Percentiles rank a stretch among this genome's conserved stretches.
phyloP scores from a whole-genome alignment of 768 basidiomycete genomes.

The Termitomyces sp. region DNA sequence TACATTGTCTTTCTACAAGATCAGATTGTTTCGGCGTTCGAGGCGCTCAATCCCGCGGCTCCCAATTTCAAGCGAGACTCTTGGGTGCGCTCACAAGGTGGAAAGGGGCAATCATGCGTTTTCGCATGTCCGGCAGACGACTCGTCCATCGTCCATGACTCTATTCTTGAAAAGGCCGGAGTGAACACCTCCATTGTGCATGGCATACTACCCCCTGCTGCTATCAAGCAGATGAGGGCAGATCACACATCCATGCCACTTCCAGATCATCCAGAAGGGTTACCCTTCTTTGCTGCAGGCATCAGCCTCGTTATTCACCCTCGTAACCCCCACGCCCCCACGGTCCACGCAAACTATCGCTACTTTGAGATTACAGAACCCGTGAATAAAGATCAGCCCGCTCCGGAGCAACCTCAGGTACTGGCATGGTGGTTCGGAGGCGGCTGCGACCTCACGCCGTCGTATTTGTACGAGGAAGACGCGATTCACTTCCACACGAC shows the following conservation, averaged over 20 bases:
- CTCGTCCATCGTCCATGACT: slow-evolving; percentile 20
- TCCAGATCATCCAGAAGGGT: slow-evolving; percentile 49
- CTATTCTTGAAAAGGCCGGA: slow-evolving; percentile 90
- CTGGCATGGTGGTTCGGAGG: slow-evolving; percentile 99
- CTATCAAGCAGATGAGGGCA: slow-evolving; percentile 91
- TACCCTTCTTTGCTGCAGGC: slow-evolving; percentile 93
- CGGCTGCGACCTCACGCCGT: slow-evolving; percentile 90
- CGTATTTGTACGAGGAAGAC: slow-evolving; percentile 87
- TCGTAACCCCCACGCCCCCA: slow-evolving; percentile 88
- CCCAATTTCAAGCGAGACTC: slow-evolving; percentile 76
- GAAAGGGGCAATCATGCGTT: slow-evolving; percentile 78
- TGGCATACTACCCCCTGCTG: slow-evolving; percentile 80
- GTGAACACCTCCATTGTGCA: slow-evolving; percentile 93
- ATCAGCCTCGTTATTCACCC: slow-evolving; percentile 93
- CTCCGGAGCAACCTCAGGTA: slow-evolving; percentile 41
- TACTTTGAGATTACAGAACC: slow-evolving; percentile 89
- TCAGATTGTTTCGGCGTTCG: slow-evolving; percentile 70
- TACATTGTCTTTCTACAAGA: slow-evolving; percentile 77
- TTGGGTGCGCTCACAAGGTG: slow-evolving; percentile 71
- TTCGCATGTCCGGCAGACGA: slow-evolving; percentile 50
- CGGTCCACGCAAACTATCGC: slow-evolving; percentile 93
- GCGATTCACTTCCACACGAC: slow-evolving; percentile 81
- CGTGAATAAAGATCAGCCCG: slow-evolving; percentile 16
- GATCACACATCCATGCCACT: slow-evolving; percentile 78
- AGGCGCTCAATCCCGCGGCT: slow-evolving; percentile 68